Percentiles rank a stretch among this genome's conserved stretches.
Evolutionary conservation across 208 protist genomes (phyloP).

Genomic region (Lotmaria passim): DNA sequence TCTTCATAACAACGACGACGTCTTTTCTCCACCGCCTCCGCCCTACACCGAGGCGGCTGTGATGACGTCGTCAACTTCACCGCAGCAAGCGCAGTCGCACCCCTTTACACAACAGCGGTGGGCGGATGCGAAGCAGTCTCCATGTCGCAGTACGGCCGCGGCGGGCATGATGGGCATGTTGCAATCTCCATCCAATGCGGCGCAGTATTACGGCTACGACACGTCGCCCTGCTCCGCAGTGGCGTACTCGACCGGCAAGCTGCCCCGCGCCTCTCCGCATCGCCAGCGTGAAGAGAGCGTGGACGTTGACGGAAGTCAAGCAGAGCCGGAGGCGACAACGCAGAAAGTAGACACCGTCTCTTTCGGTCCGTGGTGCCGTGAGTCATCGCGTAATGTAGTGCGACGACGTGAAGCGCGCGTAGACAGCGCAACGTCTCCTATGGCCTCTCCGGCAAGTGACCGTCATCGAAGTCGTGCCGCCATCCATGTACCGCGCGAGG

Average conservation of each 20-base stretch:
- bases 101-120: too few relatives aligned
- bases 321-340: neutral
- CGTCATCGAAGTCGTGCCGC: neutral
- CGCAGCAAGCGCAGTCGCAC: too few relatives aligned
- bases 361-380: neutral
- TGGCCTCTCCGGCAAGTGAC: neutral
- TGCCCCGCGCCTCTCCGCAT: constrained; percentile 9
- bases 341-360: neutral
- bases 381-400: neutral
- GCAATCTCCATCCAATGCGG: constrained; percentile 1
- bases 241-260: constrained; percentile 27
- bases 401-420: neutral
- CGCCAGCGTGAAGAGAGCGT: too few relatives aligned
- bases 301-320: neutral
- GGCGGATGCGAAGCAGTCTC: neutral
- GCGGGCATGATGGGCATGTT: neutral
- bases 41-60: neutral
- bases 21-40: neutral
- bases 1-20: too few relatives aligned
- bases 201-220: constrained; percentile 24
- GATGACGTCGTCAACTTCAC: neutral
- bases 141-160: neutral
- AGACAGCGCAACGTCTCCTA: constrained; percentile 9
- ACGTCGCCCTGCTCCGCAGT: constrained; percentile 28
- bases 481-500: neutral